Evolutionary conservation across 2,329 filamentous ascomycete genomes (phyloP).

Genomic region (Neobulgaria alba): DNA sequence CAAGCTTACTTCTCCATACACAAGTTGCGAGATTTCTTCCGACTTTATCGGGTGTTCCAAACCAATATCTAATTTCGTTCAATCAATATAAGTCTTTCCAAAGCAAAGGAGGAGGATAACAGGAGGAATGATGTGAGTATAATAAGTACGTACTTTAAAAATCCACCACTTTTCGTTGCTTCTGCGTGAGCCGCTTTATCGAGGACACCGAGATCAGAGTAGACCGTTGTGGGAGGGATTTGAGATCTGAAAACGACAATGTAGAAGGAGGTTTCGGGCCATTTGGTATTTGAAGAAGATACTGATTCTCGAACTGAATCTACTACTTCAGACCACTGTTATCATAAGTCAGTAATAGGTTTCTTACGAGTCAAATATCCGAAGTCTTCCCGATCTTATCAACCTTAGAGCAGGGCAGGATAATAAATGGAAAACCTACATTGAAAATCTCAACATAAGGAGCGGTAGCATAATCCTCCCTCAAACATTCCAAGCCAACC

Average conservation of each 20-base stretch:
- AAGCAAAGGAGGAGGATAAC: no score
- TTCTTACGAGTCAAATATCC: background rate
- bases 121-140: no score
- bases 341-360: background rate
- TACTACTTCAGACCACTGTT: conserved; percentile 52
- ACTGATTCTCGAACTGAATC: conserved; percentile 46
- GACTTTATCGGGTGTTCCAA: conserved; percentile 61
- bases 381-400: background rate
- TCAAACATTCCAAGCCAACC: conserved; percentile 50
- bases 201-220: conserved; percentile 58
- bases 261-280: conserved; percentile 63
- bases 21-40: conserved; percentile 77
- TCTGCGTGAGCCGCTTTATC: conserved; percentile 76
- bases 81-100: background rate
- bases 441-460: conserved; percentile 71
- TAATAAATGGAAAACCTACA: conserved; percentile 11
- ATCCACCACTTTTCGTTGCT: conserved; percentile 68
- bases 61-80: conserved; percentile 64
- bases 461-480: conserved; percentile 67
- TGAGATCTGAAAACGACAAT: conserved; percentile 76
- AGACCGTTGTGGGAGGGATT: conserved; percentile 58
- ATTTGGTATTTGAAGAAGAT: conserved; percentile 38
- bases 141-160: conserved; percentile 66
- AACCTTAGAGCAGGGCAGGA: conserved; percentile 2
- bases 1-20: conserved; percentile 51